These are phyloP conservation scores for Dryas alaskensis DNA, from an alignment of 306 rosid genomes.

Conservation along the genomic window DNA sequence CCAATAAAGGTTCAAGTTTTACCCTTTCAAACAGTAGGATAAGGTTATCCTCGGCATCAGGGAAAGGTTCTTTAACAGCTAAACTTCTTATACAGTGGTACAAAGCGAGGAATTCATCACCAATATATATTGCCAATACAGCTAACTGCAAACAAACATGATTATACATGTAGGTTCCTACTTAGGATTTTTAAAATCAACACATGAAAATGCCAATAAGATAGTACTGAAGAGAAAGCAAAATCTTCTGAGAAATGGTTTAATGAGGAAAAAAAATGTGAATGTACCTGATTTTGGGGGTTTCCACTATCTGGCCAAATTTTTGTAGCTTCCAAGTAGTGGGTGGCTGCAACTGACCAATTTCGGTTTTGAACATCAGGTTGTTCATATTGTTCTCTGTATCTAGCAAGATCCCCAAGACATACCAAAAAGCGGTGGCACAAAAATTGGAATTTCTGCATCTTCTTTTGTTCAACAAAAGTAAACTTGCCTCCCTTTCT, in stretches of 20 bases:
- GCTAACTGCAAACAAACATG: conserved; percentile 62
- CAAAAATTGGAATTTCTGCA: conserved; percentile 63
- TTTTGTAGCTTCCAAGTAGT: conserved; percentile 83
- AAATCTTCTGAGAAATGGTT: not conserved
- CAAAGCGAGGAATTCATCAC: conserved; percentile 91
- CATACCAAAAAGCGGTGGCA: conserved; percentile 93
- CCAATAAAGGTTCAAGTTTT: conserved; percentile 18
- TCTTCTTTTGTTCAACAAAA: conserved; percentile 46
- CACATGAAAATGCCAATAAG: not conserved
- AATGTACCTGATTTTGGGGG: conserved; percentile 88
- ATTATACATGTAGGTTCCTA: conserved; percentile 10
- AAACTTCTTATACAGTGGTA: conserved; percentile 93
- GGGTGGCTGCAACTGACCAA: conserved; percentile 89
- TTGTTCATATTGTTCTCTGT: conserved; percentile 73
- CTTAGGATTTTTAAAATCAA: not conserved
- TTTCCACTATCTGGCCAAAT: conserved; percentile 96
- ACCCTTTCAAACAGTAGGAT: conserved; percentile 81
- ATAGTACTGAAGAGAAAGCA: too few species aligned
- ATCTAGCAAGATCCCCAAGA: conserved; percentile 91
- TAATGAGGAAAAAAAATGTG: not conserved
- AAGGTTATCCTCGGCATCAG: conserved; percentile 87
- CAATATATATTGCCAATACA: conserved; percentile 85
- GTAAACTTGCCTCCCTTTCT: conserved; percentile 33
- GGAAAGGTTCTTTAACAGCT: conserved; percentile 87
- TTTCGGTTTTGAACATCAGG: conserved; percentile 48